Percentiles rank a stretch among this genome's conserved stretches.
Evolutionary conservation across 1,284 basidiomycete genomes (phyloP).

Genomic region (Paramarasmius palmivorus): DNA sequence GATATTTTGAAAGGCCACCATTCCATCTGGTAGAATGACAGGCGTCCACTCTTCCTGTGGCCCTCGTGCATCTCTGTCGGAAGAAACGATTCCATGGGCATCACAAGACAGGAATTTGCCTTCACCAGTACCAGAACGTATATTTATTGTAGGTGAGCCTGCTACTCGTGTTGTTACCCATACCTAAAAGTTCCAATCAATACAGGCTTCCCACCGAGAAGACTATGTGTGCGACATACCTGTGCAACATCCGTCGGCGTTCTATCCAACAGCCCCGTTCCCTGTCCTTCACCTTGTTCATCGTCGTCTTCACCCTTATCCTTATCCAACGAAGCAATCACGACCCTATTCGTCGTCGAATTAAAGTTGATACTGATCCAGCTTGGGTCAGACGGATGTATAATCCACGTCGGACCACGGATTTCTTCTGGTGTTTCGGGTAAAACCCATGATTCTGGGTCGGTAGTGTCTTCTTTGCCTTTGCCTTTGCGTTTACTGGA

Average conservation of each 20-base stretch:
- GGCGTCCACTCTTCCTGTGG: slow-evolving; percentile 89
- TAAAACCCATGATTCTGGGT: slow-evolving; percentile 76
- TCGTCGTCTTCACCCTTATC: slow-evolving; percentile 45
- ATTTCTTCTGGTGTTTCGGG: slow-evolving; percentile 73
- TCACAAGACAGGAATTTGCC: slow-evolving; percentile 88
- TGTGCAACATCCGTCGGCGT: slow-evolving; percentile 79
- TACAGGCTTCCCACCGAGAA: too few species aligned
- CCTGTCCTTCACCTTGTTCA: slow-evolving; percentile 29
- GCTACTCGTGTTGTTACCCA: slow-evolving; percentile 85
- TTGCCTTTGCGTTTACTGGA: slow-evolving; percentile 49
- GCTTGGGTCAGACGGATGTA: slow-evolving; percentile 74
- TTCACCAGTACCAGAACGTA: slow-evolving; percentile 80
- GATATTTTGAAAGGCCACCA: slow-evolving; percentile 82
- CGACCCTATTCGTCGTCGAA: slow-evolving; percentile 71
- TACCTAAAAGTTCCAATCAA: too few species aligned
- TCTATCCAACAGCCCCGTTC: slow-evolving; percentile 53
- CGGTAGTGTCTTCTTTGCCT: slow-evolving; percentile 60
- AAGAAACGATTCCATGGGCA: slow-evolving; percentile 77
- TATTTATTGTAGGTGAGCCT: slow-evolving; percentile 77
- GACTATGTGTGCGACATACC: too few species aligned
- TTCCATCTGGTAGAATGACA: slow-evolving; percentile 71
- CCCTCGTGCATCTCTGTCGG: slow-evolving; percentile 81
- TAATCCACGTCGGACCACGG: slow-evolving; percentile 80
- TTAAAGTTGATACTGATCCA: slow-evolving; percentile 78
- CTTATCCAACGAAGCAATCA: slow-evolving; percentile 64